Evolutionary conservation across 1,284 basidiomycete species (phyloP), one percentile per base, ranked within the genome.

Genomic region (Termitomyces sp.): DNA sequence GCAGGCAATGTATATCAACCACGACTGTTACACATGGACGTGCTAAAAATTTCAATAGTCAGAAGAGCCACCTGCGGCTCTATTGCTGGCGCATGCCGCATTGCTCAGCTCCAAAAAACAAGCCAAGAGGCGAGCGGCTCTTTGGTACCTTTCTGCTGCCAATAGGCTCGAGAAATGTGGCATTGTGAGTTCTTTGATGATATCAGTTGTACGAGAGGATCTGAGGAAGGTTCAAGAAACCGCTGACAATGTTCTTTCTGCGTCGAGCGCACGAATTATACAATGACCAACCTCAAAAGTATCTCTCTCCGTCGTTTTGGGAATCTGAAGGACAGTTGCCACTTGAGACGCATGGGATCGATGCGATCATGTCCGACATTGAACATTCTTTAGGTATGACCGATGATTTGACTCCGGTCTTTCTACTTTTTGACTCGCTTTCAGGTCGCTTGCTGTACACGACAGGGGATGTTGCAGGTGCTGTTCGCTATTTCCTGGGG

Each of bases 181-280:
- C 26, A 84, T 90, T 60, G 89, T 92, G 61, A 62, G 87, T 76
- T 15, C 47, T 30, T 45, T 55, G 15, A 9, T 31, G 57, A 34
- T 56, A 43, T 41, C 43, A 41, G 17, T 24, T 19, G 34, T 21
- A 5, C 28, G 38, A 15, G 44, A n/a, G 28, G 21, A 10, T 42
- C 44, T 44, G 21, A 61, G 28, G 26, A 26, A 52, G 15, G 24
- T 31, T 56, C 9, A 62, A 91, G 89, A 92, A 89, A 86, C 84
- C 88, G 1, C 66, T 92, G 50, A 90, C 90, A 1, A 85, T 89
- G 77, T 81, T 87, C 65, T 88, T 91, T 64, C 76, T 92, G 36
- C 81, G 83, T 8, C 80, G 76, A 65, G 84, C 88, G 13, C 83
- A 84, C 57, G 77, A 78, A 17, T 68, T 89, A 28, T 88, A 83